phyloP scores from a whole-genome alignment of 768 basidiomycete genomes.

The Leccinum rimulosum region DNA sequence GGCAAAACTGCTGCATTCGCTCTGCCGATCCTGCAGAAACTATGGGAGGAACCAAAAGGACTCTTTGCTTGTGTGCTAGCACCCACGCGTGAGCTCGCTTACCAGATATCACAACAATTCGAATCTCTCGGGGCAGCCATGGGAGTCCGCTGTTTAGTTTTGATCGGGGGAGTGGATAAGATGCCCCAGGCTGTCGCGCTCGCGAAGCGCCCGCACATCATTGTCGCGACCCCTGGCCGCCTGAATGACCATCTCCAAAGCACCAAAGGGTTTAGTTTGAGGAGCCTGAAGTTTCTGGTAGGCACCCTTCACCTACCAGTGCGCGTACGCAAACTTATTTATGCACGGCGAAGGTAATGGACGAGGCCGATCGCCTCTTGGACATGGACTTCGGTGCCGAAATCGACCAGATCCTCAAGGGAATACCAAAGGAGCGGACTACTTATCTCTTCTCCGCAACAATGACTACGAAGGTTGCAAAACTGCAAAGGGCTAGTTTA shows the following conservation, averaged over 20 bases:
- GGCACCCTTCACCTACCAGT: slow-evolving; percentile 30
- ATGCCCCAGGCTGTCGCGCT: slow-evolving; percentile 88
- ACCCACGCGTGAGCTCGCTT: slow-evolving; percentile 97
- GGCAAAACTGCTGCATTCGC: slow-evolving; percentile 99
- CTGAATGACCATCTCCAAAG: slow-evolving; percentile 93
- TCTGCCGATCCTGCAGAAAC: slow-evolving; percentile 89
- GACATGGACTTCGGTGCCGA: slow-evolving; percentile 97
- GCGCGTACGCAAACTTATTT: background rate
- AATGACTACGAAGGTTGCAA: slow-evolving; percentile 98
- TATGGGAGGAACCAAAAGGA: slow-evolving; percentile 95
- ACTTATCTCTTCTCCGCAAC: slow-evolving; percentile 98
- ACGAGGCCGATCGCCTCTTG: slow-evolving; percentile 92
- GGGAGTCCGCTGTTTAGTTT: slow-evolving; percentile 86
- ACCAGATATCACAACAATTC: slow-evolving; percentile 97
- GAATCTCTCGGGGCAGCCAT: slow-evolving; percentile 88
- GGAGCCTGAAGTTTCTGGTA: slow-evolving; percentile 85
- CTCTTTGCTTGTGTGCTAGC: slow-evolving; percentile 92
- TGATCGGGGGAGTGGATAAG: slow-evolving; percentile 95
- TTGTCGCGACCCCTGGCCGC: slow-evolving; percentile 94
- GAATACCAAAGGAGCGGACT: slow-evolving; percentile 89
- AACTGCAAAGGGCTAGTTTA: slow-evolving; percentile 91
- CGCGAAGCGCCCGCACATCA: slow-evolving; percentile 90
- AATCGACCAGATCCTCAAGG: slow-evolving; percentile 94
- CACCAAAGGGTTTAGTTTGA: slow-evolving; percentile 93
- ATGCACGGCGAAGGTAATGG: slow-evolving; percentile 67